Base-by-base conservation (phyloP, 163 green algal species). In the Chlamydomonas reinhardtii region DNA sequence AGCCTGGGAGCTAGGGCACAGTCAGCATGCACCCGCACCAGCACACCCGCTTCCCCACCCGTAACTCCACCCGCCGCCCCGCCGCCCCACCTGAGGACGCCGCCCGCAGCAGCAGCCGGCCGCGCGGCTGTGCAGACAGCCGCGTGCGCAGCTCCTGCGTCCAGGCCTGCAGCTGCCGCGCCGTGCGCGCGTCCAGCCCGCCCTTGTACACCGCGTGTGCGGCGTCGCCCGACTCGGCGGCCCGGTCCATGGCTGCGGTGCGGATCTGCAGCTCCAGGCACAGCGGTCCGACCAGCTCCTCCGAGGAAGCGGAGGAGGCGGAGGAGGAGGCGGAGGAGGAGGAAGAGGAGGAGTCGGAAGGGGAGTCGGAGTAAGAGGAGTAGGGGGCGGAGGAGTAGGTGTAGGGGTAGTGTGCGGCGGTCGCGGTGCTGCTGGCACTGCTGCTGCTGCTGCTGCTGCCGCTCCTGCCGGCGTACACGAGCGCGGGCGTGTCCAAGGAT, bases 131-230 rank as follows among this genome's bases (percentile, higher is more conserved):
- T 32, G 61, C 22, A 4, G 70, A 52, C 29, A 91, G 71, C 14
- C 82, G 89, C 2, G 29, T n/a, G 31, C 81, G 80, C 80, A 92
- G 85, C 81, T 90, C 72, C 66, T 81, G 31, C 81, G 66, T 16
- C 24, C 64, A n/a, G 39, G 79, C 80, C 80, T 91, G 87, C 48
- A 96, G 86, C 75, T 93, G 86, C 39, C 77, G 39, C 6, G 92
- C 92, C 86, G 96, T 92, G 25, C 75, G 29, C 5, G 87, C 54
- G 73, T 94, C 91, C 71, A 98, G 83, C 15, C 93, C 93, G 8
- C 95, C 95, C 89, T 98, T 98, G 92, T 98, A 98, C 1, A 92
- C 92, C 11, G 92, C 80, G 78, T 98, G 95, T 4, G 95, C 92
- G 20, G 95, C 94, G 27, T 94, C 90, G 14, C 95, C 95, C 9